These are phyloP conservation scores for Rhodotorula glutinis DNA, from an alignment of 1,284 basidiomycete genomes.

Conservation along the genomic window DNA sequence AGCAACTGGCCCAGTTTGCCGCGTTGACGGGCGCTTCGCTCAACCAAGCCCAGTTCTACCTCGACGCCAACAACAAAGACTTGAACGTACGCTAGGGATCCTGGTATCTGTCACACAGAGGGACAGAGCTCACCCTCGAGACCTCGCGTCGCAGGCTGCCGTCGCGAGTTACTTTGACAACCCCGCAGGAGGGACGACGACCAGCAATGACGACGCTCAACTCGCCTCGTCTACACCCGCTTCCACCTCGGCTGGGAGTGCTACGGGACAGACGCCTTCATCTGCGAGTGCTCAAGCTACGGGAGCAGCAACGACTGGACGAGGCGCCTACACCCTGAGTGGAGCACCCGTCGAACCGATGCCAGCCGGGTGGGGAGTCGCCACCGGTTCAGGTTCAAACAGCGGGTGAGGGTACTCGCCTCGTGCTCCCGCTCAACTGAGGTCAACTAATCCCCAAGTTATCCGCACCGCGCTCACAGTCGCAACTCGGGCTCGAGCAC, in stretches of 20 bases:
- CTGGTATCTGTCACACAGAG: too few relatives aligned
- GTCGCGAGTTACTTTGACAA: constrained; percentile 49
- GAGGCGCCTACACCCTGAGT: constrained; percentile 46
- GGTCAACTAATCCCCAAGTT: background rate
- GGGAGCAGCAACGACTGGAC: background rate
- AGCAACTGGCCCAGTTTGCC: constrained; percentile 21
- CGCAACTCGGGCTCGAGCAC: constrained; percentile 22
- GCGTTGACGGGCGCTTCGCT: constrained; percentile 46
- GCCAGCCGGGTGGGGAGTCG: constrained; percentile 39
- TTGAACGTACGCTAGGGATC: constrained; percentile 35
- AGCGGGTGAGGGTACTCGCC: background rate
- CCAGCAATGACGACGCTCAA: constrained; percentile 10
- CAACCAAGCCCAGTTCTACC: constrained; percentile 49
- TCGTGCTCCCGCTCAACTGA: background rate
- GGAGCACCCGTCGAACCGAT: constrained; percentile 45
- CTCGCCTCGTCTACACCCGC: too few relatives aligned
- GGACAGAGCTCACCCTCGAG: background rate
- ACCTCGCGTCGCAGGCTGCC: constrained; percentile 41
- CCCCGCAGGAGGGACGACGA: background rate
- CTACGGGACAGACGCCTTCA: too few relatives aligned
- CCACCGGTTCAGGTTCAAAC: background rate
- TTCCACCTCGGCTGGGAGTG: background rate
- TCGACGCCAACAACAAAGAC: constrained; percentile 48
- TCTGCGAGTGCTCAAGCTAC: background rate
- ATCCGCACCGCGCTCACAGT: background rate